Percentiles rank a stretch among this genome's conserved stretches.
These are phyloP conservation scores for Ceratobasidium sp. DNA, from an alignment of 1,284 basidiomycete genomes.

Conservation along the genomic window DNA sequence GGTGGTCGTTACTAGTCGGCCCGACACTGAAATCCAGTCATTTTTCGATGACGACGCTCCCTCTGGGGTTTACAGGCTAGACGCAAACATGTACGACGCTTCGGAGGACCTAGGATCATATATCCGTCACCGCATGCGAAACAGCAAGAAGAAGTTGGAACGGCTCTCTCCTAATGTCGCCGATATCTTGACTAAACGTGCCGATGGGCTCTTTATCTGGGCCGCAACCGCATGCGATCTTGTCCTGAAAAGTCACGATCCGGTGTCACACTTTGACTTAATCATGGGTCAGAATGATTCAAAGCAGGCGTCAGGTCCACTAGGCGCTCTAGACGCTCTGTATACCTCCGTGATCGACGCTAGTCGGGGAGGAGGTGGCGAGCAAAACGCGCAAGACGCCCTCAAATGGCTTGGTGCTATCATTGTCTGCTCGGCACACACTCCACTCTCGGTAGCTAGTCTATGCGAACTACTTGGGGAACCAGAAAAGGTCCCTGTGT, in stretches of 20 bases:
- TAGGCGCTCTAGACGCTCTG: background rate
- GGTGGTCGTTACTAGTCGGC: conserved; percentile 44
- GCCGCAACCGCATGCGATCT: background rate
- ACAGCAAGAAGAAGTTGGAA: background rate
- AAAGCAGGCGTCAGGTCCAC: background rate
- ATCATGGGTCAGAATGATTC: background rate
- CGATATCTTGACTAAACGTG: background rate
- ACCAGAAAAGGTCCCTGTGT: background rate
- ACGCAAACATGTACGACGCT: background rate
- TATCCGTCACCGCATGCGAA: background rate
- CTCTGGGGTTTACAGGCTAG: too few relatives aligned
- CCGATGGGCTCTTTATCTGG: conserved; percentile 7
- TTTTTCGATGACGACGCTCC: background rate
- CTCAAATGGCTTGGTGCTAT: conserved; percentile 10
- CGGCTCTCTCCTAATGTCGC: background rate
- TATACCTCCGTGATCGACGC: conserved; percentile 3
- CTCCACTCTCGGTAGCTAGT: conserved; percentile 7
- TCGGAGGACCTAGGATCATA: background rate
- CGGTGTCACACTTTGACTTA: background rate
- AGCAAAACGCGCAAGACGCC: background rate
- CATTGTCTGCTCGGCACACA: conserved; percentile 2
- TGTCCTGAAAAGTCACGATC: background rate
- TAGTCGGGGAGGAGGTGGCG: background rate
- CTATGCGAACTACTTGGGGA: conserved; percentile 11
- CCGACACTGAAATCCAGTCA: background rate